These are phyloP conservation scores for Crithidia fasciculata DNA, from an alignment of 208 protist species.

Conservation along the genomic window DNA sequence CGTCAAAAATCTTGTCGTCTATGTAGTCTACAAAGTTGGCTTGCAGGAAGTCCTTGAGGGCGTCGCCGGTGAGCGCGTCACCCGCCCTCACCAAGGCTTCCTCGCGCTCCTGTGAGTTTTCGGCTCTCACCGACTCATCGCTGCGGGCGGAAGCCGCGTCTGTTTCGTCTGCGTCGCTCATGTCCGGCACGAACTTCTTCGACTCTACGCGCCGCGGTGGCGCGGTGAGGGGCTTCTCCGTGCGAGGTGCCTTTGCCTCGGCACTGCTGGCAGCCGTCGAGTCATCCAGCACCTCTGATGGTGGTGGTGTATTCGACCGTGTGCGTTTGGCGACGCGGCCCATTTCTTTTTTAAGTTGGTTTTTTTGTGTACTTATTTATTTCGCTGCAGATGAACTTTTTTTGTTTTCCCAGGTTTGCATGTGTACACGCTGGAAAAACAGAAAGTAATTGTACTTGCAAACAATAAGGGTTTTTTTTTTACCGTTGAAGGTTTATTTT, in stretches of 20 bases:
- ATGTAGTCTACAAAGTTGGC: slow-evolving; percentile 84
- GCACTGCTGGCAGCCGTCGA: neutral
- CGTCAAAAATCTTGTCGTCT: slow-evolving; percentile 54
- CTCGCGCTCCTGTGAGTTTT: slow-evolving; percentile 48
- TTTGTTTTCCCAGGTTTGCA: neutral
- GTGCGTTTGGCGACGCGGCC: slow-evolving; percentile 9
- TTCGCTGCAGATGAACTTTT: neutral
- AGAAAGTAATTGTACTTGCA: too few species aligned
- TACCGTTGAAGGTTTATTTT: too few species aligned
- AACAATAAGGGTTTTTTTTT: too few species aligned
- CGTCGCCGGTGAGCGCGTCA: slow-evolving; percentile 55
- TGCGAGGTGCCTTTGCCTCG: neutral
- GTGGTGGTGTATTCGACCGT: neutral
- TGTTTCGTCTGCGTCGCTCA: slow-evolving; percentile 1
- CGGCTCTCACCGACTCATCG: slow-evolving; percentile 28
- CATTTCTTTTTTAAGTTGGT: neutral
- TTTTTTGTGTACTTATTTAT: neutral
- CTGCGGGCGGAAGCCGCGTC: slow-evolving; percentile 18
- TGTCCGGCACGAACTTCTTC: slow-evolving; percentile 29
- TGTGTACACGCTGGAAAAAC: neutral
- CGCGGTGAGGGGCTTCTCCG: neutral
- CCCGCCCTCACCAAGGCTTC: slow-evolving; percentile 51
- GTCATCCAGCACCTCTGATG: neutral
- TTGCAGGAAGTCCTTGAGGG: slow-evolving; percentile 74
- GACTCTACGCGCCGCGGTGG: slow-evolving; percentile 10